phyloP scores from a whole-genome alignment of 2,329 filamentous ascomycete species.

The Neurospora sp. region DNA sequence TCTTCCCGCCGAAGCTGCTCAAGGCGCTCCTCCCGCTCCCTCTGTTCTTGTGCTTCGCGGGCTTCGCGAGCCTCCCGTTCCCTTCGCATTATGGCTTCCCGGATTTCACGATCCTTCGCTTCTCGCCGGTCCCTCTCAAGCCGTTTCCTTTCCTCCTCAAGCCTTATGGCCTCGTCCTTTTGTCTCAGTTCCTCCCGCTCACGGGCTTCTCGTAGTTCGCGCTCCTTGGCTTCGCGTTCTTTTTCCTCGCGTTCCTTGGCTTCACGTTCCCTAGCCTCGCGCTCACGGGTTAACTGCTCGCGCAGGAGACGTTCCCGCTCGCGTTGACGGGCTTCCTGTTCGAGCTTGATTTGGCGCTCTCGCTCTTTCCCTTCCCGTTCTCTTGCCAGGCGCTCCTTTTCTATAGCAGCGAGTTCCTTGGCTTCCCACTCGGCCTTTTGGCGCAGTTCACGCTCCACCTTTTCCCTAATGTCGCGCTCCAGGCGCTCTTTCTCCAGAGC shows the following conservation, averaged over 20 bases:
- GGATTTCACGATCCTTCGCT: slow-evolving; percentile 10
- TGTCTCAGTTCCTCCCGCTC: slow-evolving; percentile 6
- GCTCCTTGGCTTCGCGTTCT: slow-evolving; percentile 32
- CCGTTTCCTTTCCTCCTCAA: slow-evolving; percentile 22
- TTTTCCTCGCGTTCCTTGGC: slow-evolving; percentile 27
- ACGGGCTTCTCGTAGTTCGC: slow-evolving; percentile 29
- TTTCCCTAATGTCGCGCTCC: slow-evolving; percentile 21
- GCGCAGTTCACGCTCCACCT: slow-evolving; percentile 28
- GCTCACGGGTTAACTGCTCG: slow-evolving; percentile 24
- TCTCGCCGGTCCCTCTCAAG: slow-evolving; percentile 11
- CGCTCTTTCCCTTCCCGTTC: slow-evolving; percentile 13
- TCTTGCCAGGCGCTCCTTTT: slow-evolving; percentile 24
- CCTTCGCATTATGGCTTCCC: slow-evolving; percentile 4
- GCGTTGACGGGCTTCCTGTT: slow-evolving; percentile 24
- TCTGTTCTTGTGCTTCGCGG: slow-evolving; percentile 18
- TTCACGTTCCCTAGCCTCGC: slow-evolving; percentile 29
- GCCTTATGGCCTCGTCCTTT: slow-evolving; percentile 1
- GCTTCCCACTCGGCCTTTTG: slow-evolving; percentile 34
- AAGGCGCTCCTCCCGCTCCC: not conserved
- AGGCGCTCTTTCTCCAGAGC: slow-evolving; percentile 22
- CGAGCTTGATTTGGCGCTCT: slow-evolving; percentile 22
- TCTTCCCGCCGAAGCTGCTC: slow-evolving; percentile 22
- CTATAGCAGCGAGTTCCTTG: slow-evolving; percentile 30
- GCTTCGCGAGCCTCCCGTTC: slow-evolving; percentile 16
- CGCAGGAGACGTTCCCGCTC: slow-evolving; percentile 4